A percentile compares a stretch with the other conserved stretches of the same genome.
Conservation (phyloP, 1,284 basidiomycete genomes). For the Moesziomyces globuligerus region DNA sequence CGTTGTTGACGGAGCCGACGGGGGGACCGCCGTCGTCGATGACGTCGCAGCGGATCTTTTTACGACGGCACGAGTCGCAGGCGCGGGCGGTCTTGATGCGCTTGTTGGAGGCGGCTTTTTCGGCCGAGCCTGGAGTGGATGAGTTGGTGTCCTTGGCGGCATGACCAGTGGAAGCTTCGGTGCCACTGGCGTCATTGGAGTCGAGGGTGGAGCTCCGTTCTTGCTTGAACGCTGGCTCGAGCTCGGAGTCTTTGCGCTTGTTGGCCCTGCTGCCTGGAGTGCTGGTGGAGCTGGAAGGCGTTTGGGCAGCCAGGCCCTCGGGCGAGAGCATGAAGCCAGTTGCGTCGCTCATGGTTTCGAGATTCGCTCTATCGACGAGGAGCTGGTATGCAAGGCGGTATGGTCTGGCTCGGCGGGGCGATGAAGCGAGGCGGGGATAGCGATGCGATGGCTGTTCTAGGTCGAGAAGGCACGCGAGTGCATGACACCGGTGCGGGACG, state of each 20-base stretch:
- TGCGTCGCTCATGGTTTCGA: constrained; percentile 19
- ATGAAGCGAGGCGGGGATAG: background rate
- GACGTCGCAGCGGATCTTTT: constrained; percentile 81
- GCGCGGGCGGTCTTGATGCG: constrained; percentile 89
- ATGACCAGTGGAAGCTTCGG: constrained; percentile 6
- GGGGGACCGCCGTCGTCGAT: constrained; percentile 62
- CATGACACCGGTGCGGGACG: background rate
- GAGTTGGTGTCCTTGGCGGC: constrained; percentile 12
- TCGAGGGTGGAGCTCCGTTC: constrained; percentile 16
- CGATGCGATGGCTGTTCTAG: background rate
- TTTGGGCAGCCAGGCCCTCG: constrained; percentile 10
- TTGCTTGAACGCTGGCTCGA: constrained; percentile 23
- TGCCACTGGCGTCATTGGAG: constrained; percentile 23
- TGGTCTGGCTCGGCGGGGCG: background rate
- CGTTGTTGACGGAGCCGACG: constrained; percentile 49
- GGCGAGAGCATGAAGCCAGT: constrained; percentile 1
- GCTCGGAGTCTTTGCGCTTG: constrained; percentile 39
- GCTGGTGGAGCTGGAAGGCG: constrained; percentile 32
- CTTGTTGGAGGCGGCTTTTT: constrained; percentile 71
- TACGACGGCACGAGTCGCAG: constrained; percentile 88
- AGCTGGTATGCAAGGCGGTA: background rate
- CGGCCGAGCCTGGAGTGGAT: constrained; percentile 21
- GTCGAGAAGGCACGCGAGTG: background rate
- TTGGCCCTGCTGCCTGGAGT: constrained; percentile 31
- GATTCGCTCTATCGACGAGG: background rate